Conservation (phyloP, 352 stramenopile species). For the Phytophthora chlamydospora region DNA sequence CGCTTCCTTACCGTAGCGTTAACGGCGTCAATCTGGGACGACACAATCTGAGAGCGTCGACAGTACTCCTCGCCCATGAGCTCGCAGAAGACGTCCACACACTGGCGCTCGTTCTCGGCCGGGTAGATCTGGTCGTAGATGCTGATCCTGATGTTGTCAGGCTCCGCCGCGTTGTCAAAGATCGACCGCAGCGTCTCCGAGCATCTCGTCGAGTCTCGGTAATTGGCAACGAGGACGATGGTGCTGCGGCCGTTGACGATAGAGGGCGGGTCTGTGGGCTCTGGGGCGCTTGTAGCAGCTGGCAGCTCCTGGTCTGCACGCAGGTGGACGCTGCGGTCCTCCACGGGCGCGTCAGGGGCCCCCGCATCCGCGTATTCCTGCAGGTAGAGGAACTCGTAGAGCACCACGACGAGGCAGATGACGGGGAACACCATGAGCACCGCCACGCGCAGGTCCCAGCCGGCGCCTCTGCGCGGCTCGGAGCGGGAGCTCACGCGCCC, state of each 20-base stretch:
- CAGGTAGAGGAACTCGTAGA: constrained; percentile 84
- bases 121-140: constrained; percentile 81
- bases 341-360: constrained; percentile 31
- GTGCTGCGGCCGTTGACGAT: constrained; percentile 69
- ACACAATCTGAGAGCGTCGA: constrained; percentile 68
- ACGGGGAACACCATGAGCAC: constrained; percentile 74
- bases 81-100: constrained; percentile 69
- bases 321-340: constrained; percentile 38
- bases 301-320: constrained; percentile 33
- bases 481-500: constrained; percentile 64
- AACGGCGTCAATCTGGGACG: constrained; percentile 68
- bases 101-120: constrained; percentile 65
- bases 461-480: constrained; percentile 42
- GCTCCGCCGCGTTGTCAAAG: constrained; percentile 70
- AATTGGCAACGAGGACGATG: constrained; percentile 84
- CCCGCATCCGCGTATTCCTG: constrained; percentile 66
- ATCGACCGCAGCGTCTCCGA: constrained; percentile 82
- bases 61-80: constrained; percentile 69
- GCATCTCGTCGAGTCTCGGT: constrained; percentile 79
- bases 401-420: constrained; percentile 73
- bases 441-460: constrained; percentile 60
- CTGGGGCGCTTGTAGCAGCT: constrained; percentile 3
- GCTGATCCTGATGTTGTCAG: constrained; percentile 64
- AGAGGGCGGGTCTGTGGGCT: constrained; percentile 32
- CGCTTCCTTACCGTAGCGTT: constrained; percentile 57